Evolutionary conservation across 139 green algal species (phyloP).

Genomic region (Micractinium conductrix): DNA sequence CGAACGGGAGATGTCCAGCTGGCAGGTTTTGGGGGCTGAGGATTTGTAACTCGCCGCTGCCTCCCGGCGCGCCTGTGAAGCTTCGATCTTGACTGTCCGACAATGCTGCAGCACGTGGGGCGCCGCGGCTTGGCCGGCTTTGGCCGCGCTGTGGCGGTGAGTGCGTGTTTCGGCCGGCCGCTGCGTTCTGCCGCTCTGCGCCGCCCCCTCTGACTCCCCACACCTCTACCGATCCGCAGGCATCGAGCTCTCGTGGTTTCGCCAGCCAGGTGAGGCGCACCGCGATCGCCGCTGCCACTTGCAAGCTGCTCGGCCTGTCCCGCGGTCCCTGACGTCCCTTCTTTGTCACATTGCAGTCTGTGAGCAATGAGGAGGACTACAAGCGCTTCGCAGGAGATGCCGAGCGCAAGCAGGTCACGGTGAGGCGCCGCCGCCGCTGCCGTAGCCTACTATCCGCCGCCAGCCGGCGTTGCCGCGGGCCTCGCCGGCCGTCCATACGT

Average conservation of each 20-base stretch:
- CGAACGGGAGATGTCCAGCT: too few relatives aligned
- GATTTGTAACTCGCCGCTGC: too few relatives aligned
- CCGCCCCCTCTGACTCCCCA: not conserved
- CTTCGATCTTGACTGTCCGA: not conserved
- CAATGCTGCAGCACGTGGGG: not conserved
- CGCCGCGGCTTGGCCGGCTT: not conserved
- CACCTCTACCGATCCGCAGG: constrained; percentile 15
- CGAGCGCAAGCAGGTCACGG: constrained; percentile 28
- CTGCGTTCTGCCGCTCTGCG: not conserved
- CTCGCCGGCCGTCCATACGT: too few relatives aligned
- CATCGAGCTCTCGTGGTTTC: constrained; percentile 26
- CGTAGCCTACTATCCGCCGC: constrained; percentile 34
- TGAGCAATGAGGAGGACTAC: constrained; percentile 76
- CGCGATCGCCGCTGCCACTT: not conserved
- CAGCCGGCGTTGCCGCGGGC: too few relatives aligned
- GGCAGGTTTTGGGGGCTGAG: too few relatives aligned
- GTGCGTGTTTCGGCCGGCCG: not conserved
- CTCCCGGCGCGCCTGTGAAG: not conserved
- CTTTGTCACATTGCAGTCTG: constrained; percentile 10
- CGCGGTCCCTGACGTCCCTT: not conserved
- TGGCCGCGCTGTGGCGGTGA: not conserved
- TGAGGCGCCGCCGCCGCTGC: not conserved
- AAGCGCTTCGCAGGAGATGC: constrained; percentile 31
- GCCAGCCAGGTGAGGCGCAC: constrained; percentile 36
- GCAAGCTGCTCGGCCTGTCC: too few relatives aligned